These are phyloP conservation scores for Agastache rugosa DNA, from an alignment of 257 asterid genomes.

Conservation along the genomic window DNA sequence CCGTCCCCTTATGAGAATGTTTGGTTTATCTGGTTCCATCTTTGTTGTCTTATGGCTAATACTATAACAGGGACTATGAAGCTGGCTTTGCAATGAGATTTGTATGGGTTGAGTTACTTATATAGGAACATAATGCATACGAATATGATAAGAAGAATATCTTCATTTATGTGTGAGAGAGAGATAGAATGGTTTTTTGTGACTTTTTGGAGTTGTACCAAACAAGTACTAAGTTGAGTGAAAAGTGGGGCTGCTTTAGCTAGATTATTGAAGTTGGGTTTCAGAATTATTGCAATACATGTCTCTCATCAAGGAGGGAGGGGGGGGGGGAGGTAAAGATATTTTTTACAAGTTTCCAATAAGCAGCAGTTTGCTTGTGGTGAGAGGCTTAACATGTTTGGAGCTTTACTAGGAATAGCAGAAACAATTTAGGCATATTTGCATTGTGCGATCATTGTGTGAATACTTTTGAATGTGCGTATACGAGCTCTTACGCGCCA, in stretches of 20 bases:
- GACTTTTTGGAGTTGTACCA: conserved; percentile 42
- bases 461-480: conserved; percentile 39
- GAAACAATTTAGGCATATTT: conserved; percentile 35
- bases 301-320: conserved; percentile 39
- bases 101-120: conserved; percentile 36
- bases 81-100: conserved; percentile 33
- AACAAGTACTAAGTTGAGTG: conserved; percentile 45
- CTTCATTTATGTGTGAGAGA: conserved; percentile 32
- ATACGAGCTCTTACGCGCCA: conserved; percentile 43
- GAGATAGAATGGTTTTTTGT: conserved; percentile 22
- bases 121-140: conserved; percentile 41
- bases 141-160: conserved; percentile 39
- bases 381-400: conserved; percentile 22
- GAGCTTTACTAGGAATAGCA: conserved; percentile 46
- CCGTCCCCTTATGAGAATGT: conserved; percentile 37
- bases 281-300: conserved; percentile 15
- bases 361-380: conserved; percentile 35
- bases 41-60: conserved; percentile 33
- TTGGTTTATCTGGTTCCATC: conserved; percentile 39
- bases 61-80: conserved; percentile 1
- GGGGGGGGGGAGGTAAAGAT: conserved; percentile 12
- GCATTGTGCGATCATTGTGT: conserved; percentile 38
- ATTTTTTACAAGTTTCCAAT: conserved; percentile 23
- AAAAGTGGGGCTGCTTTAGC: conserved; percentile 41
- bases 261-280: conserved; percentile 41